Evolutionary conservation across 352 stramenopile genomes (phyloP), one percentile per base, ranked within the genome.

Genomic region (Pythium diclinum): DNA sequence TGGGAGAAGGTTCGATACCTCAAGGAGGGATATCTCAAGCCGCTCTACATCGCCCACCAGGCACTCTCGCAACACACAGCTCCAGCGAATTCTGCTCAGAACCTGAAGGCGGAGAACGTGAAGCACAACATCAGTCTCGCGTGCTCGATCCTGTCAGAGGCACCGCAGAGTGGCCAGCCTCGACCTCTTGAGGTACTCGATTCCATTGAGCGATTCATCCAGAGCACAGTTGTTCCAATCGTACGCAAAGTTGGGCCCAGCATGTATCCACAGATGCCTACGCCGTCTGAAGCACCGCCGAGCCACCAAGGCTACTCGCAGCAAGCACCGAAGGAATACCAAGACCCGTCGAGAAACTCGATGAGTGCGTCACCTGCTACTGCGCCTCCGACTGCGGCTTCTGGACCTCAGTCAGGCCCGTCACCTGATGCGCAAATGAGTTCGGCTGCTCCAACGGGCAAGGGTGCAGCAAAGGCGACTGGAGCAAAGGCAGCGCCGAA

Each of bases 191-290:
- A 92, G 33, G 78, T 93, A 34, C 63, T 95, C 9, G 74, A 76
- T 21, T 89, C 87, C 10, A 94, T 95, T 34, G 87, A 95, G 58
- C 74, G 74, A 19, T 95, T 95, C 33, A 89, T 95, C 40, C 72
- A 86, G 47, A 85, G 77, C 49, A 91, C 83, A 3, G 83, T 95
- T 25, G 64, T 88, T 30, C 85, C 87, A 17, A 92, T 95, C 36
- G 82, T 92, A 3, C 73, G 73, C 21, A 89, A 90, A 57, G 78
- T 92, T 4, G 62, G 79, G 4, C 68, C 62, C 0, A 59, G 64
- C 48, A n/a, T 51, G 19, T 25, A 46, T 3, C 46, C 52, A 14
- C 44, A 47, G n/a, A 30, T 55, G 30, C 16, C 68, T 8, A 30
- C 63, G 32, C 25, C 63, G 3, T 36, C 53, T 23, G 38, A 64